Base-by-base conservation (phyloP, 805 yeast species). In the Wickerhamomyces silvicola region DNA sequence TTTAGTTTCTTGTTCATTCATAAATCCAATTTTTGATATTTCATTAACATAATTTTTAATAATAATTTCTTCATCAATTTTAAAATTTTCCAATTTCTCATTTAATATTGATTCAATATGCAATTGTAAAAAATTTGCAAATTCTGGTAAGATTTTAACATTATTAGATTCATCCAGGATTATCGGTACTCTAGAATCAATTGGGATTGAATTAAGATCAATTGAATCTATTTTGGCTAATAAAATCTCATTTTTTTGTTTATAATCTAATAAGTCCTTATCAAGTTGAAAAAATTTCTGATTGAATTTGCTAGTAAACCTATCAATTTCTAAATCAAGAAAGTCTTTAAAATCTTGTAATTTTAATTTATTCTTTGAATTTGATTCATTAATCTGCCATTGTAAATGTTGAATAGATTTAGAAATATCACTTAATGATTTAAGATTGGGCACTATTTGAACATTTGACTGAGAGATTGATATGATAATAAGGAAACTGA, bases 351-450 rank as follows among this genome's bases (percentile, higher is more conserved):
- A 32, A 7, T 50, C 53, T 14, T 35, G 28, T 6, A 46, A 20
- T 22, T 40, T 37, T 11, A 24, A 21, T 32, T 45, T 45, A n/a
- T 48, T 33, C 33, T 36, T 48, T 10, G 31, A 11, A 27, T 45
- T 39, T 5, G 42, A 11, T 12, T 50, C 53, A 24, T 48, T 46
- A 17, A 50, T 46, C 29, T 48, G 53, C 36, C 37, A 40, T 31
- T 50, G 54, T 11, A 50, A 31, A 17, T 37, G 31, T 8, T 41
- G 38, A 4, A 50, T 22, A 4, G 49, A 38, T 21, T 31, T 45
- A 13, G 52, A 37, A 5, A 49, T 38, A 23, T 49, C 54, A 10
- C 32, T 35, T 12, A 43, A 34, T 2, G 42, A 37, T 12, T 32
- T 26, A 14, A 42, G 34, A 32, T 35, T 42, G 7, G 42, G 30